Base-by-base conservation (phyloP, 2,329 filamentous ascomycete species). In the Knoxdaviesia capensis region DNA sequence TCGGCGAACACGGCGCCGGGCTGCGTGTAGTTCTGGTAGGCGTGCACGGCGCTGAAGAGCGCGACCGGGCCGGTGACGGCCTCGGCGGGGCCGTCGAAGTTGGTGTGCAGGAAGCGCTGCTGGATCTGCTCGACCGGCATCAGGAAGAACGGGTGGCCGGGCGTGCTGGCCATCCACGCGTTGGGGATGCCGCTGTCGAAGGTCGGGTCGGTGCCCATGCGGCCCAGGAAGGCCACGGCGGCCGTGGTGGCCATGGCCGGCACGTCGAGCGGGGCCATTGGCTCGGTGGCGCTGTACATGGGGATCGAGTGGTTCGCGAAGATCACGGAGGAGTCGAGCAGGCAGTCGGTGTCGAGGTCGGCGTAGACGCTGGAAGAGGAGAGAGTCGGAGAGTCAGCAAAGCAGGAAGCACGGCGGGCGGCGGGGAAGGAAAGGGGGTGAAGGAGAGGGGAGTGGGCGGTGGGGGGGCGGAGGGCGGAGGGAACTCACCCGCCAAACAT, bases 91-190 rank as follows among this genome's bases (percentile, higher is more conserved):
- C 36, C 39, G 9, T 35, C 32, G 40, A 31, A 43, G 7, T 41
- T 30, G 7, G 35, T 32, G 38, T 38, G 29, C 7, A 7, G 41
- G 6, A 42, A 39, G 36, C 43, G 44, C 36, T 41, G 40, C 6
- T 47, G 28, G 4, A 51, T 39, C 28, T 47, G 45, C 33, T 55
- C 37, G 10, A 54, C 34, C 1, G 56, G 51, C 6, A 50, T 41
- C 6, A 58, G 49, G 45, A 56, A 57, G 44, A 59, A 55, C 1
- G 56, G 52, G 40, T 59, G 55, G 11, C 54, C 52, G 0, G 55
- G 57, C 1, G 54, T 53, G 3, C 56, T 48, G 5, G 54, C 55
- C 56, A 58, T 59, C 56, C 55, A 59, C 4, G 56, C 57, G 39
- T 59, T 59, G 36, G 56, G 56, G 29, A 59, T 57, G n/a, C 52